Percentiles rank a stretch among this genome's conserved stretches.
phyloP scores from a whole-genome alignment of 345 rosid species.

The Rhodamnia rubescens region DNA sequence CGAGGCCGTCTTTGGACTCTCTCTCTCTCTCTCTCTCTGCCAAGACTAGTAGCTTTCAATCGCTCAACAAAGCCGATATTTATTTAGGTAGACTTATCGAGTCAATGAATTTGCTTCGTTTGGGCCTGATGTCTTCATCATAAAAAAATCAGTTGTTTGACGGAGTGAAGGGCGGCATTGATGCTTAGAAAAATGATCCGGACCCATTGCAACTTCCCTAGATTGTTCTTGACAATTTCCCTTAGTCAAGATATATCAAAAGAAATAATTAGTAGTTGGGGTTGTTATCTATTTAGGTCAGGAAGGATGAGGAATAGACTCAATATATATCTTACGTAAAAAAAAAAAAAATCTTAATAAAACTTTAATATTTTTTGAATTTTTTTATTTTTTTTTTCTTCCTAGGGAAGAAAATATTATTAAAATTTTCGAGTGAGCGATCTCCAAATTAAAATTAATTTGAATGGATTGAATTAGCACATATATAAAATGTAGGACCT shows the following conservation, averaged over 20 bases:
- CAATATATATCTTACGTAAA: no score
- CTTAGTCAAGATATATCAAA: background rate
- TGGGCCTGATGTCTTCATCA: background rate
- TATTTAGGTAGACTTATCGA: background rate
- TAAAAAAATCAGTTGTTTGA: background rate
- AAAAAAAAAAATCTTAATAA: no score
- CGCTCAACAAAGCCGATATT: background rate
- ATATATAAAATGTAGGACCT: no score
- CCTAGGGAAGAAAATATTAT: no score
- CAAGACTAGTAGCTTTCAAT: background rate
- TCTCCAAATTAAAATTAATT: no score
- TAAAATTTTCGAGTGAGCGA: no score
- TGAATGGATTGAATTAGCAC: no score
- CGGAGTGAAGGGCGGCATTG: background rate
- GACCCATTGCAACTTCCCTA: background rate
- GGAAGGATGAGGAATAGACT: no score
- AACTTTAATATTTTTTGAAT: no score
- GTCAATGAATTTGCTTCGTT: background rate
- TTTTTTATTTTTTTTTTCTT: no score
- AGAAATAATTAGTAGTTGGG: background rate
- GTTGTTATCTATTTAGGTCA: background rate
- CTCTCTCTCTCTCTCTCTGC: background rate
- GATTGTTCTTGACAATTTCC: background rate
- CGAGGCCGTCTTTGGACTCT: no score
- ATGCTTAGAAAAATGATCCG: background rate